phyloP scores from a whole-genome alignment of 495 filamentous ascomycete genomes.

The Lasiosphaeris hirsuta region DNA sequence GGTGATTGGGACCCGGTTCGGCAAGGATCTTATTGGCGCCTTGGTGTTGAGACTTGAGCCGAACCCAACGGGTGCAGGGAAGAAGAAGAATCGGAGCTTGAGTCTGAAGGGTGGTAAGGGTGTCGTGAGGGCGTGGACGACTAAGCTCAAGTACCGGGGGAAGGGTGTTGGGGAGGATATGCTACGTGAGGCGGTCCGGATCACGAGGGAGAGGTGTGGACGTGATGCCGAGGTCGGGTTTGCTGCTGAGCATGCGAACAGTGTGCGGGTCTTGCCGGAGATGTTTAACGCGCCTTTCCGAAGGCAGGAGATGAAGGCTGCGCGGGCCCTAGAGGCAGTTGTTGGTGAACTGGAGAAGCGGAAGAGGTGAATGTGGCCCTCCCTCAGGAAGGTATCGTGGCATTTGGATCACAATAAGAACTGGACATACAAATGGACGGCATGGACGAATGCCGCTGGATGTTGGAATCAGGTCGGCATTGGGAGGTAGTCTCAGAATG shows the following conservation, averaged over 20 bases:
- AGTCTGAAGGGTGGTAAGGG: conserved; percentile 43
- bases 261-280: conserved; percentile 54
- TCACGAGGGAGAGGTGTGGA: conserved; percentile 56
- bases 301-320: conserved; percentile 51
- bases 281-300: conserved; percentile 59
- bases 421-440: too few species aligned
- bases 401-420: not conserved
- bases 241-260: conserved; percentile 65
- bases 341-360: conserved; percentile 40
- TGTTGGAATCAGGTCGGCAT: too few species aligned
- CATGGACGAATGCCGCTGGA: too few species aligned
- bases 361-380: conserved; percentile 24
- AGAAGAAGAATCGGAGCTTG: conserved; percentile 26
- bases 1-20: conserved; percentile 40
- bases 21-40: conserved; percentile 40
- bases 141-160: conserved; percentile 60
- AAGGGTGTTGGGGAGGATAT: conserved; percentile 66
- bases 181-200: conserved; percentile 60
- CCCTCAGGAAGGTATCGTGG: not conserved
- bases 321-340: conserved; percentile 48
- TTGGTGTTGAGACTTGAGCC: conserved; percentile 42
- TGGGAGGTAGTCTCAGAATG: not conserved
- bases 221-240: conserved; percentile 60
- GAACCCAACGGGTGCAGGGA: not conserved
- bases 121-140: conserved; percentile 74